phyloP scores from a whole-genome alignment of 2,329 filamentous ascomycete genomes.

The Microcyclosporella mali region DNA sequence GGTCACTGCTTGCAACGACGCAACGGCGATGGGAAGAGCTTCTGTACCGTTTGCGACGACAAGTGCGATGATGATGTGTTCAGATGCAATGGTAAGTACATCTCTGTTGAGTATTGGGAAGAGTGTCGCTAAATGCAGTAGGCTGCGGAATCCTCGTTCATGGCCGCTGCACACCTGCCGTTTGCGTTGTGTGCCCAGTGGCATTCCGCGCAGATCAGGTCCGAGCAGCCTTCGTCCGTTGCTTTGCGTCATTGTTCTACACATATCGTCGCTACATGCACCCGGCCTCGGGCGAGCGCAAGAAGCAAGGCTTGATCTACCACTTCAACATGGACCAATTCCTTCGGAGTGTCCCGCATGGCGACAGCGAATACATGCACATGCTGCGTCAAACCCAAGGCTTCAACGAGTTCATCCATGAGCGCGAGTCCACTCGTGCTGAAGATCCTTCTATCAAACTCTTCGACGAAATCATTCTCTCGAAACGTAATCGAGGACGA shows the following conservation, averaged over 20 bases:
- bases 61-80: slow-evolving; percentile 68
- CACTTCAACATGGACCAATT: slow-evolving; percentile 63
- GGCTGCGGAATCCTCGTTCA: slow-evolving; percentile 55
- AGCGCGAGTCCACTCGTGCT: slow-evolving; percentile 59
- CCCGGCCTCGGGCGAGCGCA: slow-evolving; percentile 54
- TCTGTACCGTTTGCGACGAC: slow-evolving; percentile 71
- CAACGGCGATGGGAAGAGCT: slow-evolving; percentile 52
- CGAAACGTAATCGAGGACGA: slow-evolving; percentile 65
- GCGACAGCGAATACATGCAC: slow-evolving; percentile 58
- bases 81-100: slow-evolving; percentile 53
- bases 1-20: slow-evolving; percentile 72
- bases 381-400: slow-evolving; percentile 60
- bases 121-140: slow-evolving; percentile 5
- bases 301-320: slow-evolving; percentile 57
- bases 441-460: slow-evolving; percentile 63
- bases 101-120: neutral
- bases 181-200: slow-evolving; percentile 60
- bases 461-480: slow-evolving; percentile 78
- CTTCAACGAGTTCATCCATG: slow-evolving; percentile 68
- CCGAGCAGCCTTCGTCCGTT: slow-evolving; percentile 61
- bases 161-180: slow-evolving; percentile 52
- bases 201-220: slow-evolving; percentile 61
- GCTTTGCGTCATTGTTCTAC: slow-evolving; percentile 63
- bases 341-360: slow-evolving; percentile 56
- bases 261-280: slow-evolving; percentile 60